These are phyloP conservation scores for Malassezia vespertilionis DNA, from an alignment of 1,284 basidiomycete genomes.

Conservation along the genomic window DNA sequence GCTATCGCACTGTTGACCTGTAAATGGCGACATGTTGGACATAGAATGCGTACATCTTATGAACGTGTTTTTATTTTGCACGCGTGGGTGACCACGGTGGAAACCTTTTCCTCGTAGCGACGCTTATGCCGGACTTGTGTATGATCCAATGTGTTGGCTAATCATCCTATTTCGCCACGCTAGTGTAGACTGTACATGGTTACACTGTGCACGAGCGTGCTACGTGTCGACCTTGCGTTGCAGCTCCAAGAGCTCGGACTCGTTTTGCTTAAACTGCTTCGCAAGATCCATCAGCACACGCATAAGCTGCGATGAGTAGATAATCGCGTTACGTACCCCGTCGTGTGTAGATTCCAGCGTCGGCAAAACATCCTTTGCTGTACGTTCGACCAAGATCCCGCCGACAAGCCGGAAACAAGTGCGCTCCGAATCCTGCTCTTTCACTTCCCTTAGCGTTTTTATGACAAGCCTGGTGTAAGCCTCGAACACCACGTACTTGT, in stretches of 20 bases:
- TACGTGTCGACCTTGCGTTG: slow-evolving; percentile 15
- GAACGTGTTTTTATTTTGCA: too few species aligned
- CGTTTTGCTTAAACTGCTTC: slow-evolving; percentile 45
- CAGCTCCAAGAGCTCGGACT: slow-evolving; percentile 31
- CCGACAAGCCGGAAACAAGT: slow-evolving; percentile 96
- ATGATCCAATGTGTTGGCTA: too few species aligned
- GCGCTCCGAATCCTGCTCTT: slow-evolving; percentile 63
- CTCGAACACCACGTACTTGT: slow-evolving; percentile 27
- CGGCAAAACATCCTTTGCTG: slow-evolving; percentile 87
- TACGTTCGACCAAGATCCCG: slow-evolving; percentile 87
- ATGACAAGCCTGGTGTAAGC: slow-evolving; percentile 65
- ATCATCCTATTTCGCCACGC: background rate
- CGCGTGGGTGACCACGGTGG: too few species aligned
- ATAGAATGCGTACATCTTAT: too few species aligned
- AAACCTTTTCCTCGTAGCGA: too few species aligned
- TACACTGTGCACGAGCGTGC: too few species aligned
- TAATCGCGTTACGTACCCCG: slow-evolving; percentile 29
- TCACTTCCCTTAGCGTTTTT: slow-evolving; percentile 59
- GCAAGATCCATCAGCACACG: slow-evolving; percentile 37
- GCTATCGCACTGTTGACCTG: slow-evolving; percentile 16
- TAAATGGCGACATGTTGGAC: too few species aligned
- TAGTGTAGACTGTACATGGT: too few species aligned
- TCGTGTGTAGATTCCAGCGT: slow-evolving; percentile 50
- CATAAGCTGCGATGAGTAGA: slow-evolving; percentile 29
- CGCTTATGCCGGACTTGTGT: too few species aligned